Evolutionary conservation across 1,284 basidiomycete genomes (phyloP), one percentile per base, ranked within the genome.

Genomic region (Pisolithus thermaeus): DNA sequence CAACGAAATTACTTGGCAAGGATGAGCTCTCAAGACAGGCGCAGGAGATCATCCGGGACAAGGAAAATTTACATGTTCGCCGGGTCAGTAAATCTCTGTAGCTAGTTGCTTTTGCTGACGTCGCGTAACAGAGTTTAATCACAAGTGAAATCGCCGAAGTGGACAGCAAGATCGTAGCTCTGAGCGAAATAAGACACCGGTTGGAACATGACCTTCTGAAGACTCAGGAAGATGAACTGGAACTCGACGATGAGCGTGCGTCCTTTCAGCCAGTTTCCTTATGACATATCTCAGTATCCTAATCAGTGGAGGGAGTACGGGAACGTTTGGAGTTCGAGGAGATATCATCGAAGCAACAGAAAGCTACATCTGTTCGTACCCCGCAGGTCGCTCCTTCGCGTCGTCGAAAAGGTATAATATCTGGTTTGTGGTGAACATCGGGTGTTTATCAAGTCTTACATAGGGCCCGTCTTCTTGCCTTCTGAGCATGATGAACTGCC

Each of bases 401-500:
- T 36, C 73, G 90, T 62, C 78, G 87, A 52, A 90, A 88, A 77
- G 90, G 85, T 85, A 58, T 47, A 14, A 9, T 14, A 40, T 50
- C 41, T 37, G 40, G 43, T 22, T 1, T 58, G 53, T 53, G 63
- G 11, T 39, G 18, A 20, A 36, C 56, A 58, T 60, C 59, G 7
- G 12, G 25, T 20, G 23, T 40, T 32, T 12, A 3, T 25, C 43
- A 3, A 14, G 16, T 48, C 47, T 67, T 60, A 56, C 53, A 37
- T 38, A 86, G 90, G 93, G 0, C 95, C 96, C 0, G 90, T 91
- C 7, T 99, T 99, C 75, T 70, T 99, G 53, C 96, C 96, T 2
- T 96, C 92, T 14, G 97, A 99, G 68, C 97, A 99, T 61, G 93
- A 97, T 61, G 93, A 97, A 52, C 75, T 99, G 51, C 97, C 96